Evolutionary conservation across 140 eudicot genomes (phyloP), one percentile per base, ranked within the genome.

Genomic region (Erigeron philadelphicus): DNA sequence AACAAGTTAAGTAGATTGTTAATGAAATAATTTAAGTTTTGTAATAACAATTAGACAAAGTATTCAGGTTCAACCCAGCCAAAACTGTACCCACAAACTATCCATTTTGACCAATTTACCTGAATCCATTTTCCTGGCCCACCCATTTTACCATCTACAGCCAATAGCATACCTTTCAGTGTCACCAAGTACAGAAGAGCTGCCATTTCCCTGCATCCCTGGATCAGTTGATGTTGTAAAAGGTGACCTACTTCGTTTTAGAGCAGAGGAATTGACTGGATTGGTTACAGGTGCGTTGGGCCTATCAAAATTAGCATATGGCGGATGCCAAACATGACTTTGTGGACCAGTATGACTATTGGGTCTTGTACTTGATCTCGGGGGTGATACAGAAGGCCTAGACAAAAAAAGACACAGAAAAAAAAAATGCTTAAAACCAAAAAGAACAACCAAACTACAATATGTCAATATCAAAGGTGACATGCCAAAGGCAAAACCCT

Each of bases 171-270:
- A 84, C 95, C 90, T 79, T 68, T 84, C 86, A 9, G 62, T 63
- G 67, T 87, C 87, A 79, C 81, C 90, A 47, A 60, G 71, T 58
- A 60, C 38, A 31, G 38, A 67, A 64, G 80, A 23, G 45, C 43
- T 74, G 66, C 62, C 25, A 41, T 79, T 76, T 12, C 81, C 83
- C 67, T 59, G 78, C 61, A 70, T 75, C 64, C 15, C 80, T 71
- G 72, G 74, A 65, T 78, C 85, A 65, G 70, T 52, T 75, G 83
- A 48, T 74, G 81, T n/a, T 68, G 67, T 43, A 74, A 73, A 63
- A 42, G 95, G 96, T 72, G 76, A 74, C 83, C 83, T 80, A 69
- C 77, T 82, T 80, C 86, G 84, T 70, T 86, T 89, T 35, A 76
- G 79, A 74, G 59, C 81, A 53, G 95, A 75, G 43, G 58, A n/a